phyloP scores from a whole-genome alignment of 2,329 filamentous ascomycete genomes.

The Paracoccidioides lutzii region DNA sequence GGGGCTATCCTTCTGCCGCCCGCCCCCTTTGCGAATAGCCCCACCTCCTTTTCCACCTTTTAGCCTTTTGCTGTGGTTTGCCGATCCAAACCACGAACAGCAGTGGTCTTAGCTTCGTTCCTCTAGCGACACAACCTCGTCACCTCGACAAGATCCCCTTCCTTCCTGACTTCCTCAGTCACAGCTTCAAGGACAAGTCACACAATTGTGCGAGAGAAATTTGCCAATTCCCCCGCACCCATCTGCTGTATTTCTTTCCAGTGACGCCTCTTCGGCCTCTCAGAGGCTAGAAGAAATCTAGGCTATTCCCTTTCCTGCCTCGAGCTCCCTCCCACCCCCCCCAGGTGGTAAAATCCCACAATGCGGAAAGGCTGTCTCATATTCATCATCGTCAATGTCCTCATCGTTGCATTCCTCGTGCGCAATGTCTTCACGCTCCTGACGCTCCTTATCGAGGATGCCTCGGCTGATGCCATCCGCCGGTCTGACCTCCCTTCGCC shows the following conservation, averaged over 20 bases:
- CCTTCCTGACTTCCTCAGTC: background rate
- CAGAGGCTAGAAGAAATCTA: background rate
- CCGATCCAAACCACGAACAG: background rate
- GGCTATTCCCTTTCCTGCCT: background rate
- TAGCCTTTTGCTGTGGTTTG: background rate
- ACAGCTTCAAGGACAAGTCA: background rate
- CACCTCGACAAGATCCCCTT: background rate
- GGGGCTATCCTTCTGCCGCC: background rate
- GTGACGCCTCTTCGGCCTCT: background rate
- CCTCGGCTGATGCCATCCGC: conserved; percentile 52
- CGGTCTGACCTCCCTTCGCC: conserved; percentile 53
- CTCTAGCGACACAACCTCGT: background rate
- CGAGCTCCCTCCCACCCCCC: background rate
- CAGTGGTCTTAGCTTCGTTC: background rate
- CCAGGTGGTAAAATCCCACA: background rate
- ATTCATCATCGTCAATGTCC: conserved; percentile 52
- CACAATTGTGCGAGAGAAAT: background rate
- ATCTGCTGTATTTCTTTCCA: conserved; percentile 1
- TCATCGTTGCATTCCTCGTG: conserved; percentile 52
- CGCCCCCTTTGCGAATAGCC: background rate
- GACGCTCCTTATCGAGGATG: conserved; percentile 55
- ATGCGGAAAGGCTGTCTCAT: conserved; percentile 51
- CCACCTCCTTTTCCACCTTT: background rate
- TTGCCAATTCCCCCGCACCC: background rate
- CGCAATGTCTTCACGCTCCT: conserved; percentile 59